phyloP scores from a whole-genome alignment of 345 rosid genomes.

The Linum usitatissimum region DNA sequence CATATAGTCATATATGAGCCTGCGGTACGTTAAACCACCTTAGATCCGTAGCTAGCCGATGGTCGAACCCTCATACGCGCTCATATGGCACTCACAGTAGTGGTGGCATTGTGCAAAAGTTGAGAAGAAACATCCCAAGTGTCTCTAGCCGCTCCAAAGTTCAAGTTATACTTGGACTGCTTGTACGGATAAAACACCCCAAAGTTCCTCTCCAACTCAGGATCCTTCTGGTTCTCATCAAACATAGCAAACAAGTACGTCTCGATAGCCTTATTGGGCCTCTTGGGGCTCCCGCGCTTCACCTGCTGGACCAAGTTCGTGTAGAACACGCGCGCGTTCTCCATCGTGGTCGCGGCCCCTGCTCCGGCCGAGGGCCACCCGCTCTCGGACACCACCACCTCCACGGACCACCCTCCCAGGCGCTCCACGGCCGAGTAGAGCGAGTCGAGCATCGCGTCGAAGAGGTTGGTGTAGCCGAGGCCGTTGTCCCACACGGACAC shows the following conservation, averaged over 20 bases:
- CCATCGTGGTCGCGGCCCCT: slow-evolving; percentile 10
- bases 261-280: slow-evolving; percentile 26
- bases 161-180: slow-evolving; percentile 21
- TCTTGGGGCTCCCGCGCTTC: slow-evolving; percentile 27
- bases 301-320: slow-evolving; percentile 24
- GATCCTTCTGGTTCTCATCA: slow-evolving; percentile 29
- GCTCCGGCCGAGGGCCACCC: slow-evolving; percentile 33
- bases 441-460: slow-evolving; percentile 30
- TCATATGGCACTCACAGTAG: slow-evolving; percentile 14
- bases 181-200: slow-evolving; percentile 27
- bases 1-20: too few species aligned
- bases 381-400: slow-evolving; percentile 31
- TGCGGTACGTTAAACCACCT: too few species aligned
- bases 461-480: slow-evolving; percentile 25
- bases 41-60: too few species aligned
- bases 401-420: slow-evolving; percentile 16
- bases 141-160: slow-evolving; percentile 14
- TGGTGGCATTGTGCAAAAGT: background rate
- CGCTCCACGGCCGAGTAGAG: slow-evolving; percentile 27
- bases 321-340: slow-evolving; percentile 19
- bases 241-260: slow-evolving; percentile 31
- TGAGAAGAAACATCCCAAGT: slow-evolving; percentile 12
- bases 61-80: background rate
- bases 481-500: slow-evolving; percentile 20
- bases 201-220: slow-evolving; percentile 27